These are phyloP conservation scores for Aspergillus cavernicola DNA, from an alignment of 495 filamentous ascomycete genomes.

Conservation along the genomic window DNA sequence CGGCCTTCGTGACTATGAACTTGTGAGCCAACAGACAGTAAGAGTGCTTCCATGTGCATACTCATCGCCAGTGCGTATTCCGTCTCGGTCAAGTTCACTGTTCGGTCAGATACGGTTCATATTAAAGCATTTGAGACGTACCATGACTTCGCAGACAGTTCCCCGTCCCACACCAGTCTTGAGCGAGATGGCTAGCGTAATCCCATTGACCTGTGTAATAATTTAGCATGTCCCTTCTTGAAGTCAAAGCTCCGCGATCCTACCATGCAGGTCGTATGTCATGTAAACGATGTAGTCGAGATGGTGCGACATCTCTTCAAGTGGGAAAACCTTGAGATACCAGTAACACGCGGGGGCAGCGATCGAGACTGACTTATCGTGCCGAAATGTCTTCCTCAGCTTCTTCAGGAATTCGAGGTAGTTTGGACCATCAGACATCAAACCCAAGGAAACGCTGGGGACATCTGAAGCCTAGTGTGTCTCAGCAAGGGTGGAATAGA, in stretches of 20 bases:
- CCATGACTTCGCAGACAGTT: constrained; percentile 39
- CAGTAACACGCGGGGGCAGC: constrained; percentile 27
- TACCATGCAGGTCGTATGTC: constrained; percentile 24
- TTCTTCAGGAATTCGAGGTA: constrained; percentile 27
- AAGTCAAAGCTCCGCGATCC: neutral
- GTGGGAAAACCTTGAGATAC: constrained; percentile 31
- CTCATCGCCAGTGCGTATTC: constrained; percentile 34
- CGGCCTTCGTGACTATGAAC: constrained; percentile 42
- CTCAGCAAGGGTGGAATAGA: neutral
- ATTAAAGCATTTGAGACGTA: neutral
- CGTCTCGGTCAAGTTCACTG: constrained; percentile 44
- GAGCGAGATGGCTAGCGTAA: constrained; percentile 18
- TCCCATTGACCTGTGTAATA: constrained; percentile 25
- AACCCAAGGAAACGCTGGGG: constrained; percentile 29
- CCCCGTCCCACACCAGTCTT: constrained; percentile 30
- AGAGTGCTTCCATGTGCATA: neutral
- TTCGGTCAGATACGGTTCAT: neutral
- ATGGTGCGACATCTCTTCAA: constrained; percentile 20
- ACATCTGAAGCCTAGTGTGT: constrained; percentile 29
- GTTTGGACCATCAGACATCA: constrained; percentile 14
- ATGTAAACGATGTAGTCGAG: constrained; percentile 38
- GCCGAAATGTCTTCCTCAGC: constrained; percentile 1
- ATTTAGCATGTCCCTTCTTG: neutral
- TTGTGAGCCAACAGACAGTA: neutral
- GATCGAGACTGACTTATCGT: constrained; percentile 15